phyloP scores from a whole-genome alignment of 129 eudicot species.

The Calendula officinalis region DNA sequence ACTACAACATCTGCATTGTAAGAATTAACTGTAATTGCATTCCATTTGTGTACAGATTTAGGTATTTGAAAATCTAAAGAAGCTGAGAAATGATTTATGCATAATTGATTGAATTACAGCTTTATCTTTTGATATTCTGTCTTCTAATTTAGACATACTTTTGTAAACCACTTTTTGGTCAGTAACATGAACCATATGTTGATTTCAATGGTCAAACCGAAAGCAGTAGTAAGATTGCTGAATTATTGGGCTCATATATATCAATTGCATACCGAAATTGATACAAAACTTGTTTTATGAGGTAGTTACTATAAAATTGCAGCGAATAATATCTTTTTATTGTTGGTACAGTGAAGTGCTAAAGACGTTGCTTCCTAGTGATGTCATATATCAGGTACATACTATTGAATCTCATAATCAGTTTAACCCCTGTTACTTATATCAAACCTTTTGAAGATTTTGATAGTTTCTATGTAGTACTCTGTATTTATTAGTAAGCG shows the following conservation, averaged over 20 bases:
- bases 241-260: background rate
- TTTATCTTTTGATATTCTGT: too few relatives aligned
- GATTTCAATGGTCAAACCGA: too few relatives aligned
- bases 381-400: constrained; percentile 76
- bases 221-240: background rate
- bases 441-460: too few relatives aligned
- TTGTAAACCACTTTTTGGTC: too few relatives aligned
- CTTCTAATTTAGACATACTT: too few relatives aligned
- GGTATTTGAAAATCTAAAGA: background rate
- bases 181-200: too few relatives aligned
- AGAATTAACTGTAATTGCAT: constrained; percentile 20
- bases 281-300: background rate
- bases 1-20: constrained; percentile 83
- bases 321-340: background rate
- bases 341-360: constrained; percentile 64
- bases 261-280: background rate
- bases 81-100: background rate
- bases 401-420: background rate
- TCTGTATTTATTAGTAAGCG: too few relatives aligned
- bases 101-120: too few relatives aligned
- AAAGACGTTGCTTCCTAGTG: constrained; percentile 61
- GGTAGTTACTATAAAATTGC: background rate
- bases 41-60: background rate
- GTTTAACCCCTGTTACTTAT: too few relatives aligned
- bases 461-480: too few relatives aligned